These are phyloP conservation scores for Tirmania nivea DNA, from an alignment of 495 filamentous ascomycete genomes.

Conservation along the genomic window DNA sequence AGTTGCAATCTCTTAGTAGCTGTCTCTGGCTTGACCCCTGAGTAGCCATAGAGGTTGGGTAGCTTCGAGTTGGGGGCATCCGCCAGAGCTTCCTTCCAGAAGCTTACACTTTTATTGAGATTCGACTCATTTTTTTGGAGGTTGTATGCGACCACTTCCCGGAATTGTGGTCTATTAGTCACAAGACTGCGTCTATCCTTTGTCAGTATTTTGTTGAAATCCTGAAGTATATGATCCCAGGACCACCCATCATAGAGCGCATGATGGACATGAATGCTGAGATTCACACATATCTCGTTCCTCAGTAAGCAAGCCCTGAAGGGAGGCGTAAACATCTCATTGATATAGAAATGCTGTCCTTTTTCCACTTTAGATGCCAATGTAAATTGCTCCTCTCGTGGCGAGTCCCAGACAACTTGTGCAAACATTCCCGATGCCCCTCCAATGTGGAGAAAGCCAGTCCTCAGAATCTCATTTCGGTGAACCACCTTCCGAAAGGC, in stretches of 20 bases:
- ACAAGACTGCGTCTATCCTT: constrained; percentile 5
- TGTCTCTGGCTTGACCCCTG: constrained; percentile 2
- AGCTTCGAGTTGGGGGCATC: constrained; percentile 23
- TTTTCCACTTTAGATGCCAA: constrained; percentile 17
- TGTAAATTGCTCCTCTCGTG: constrained; percentile 26
- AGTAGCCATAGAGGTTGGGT: constrained; percentile 25
- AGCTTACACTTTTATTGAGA: constrained; percentile 23
- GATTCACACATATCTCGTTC: background rate
- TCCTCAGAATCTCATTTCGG: constrained; percentile 42
- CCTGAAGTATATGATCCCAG: constrained; percentile 44
- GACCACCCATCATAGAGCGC: constrained; percentile 73
- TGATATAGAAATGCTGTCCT: constrained; percentile 6
- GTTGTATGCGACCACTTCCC: constrained; percentile 26
- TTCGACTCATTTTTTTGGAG: constrained; percentile 8
- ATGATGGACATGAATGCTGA: constrained; percentile 44
- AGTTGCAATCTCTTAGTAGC: constrained; percentile 4
- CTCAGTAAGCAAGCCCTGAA: constrained; percentile 31
- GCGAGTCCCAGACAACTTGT: constrained; percentile 37
- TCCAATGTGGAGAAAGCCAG: constrained; percentile 33
- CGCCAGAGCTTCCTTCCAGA: constrained; percentile 33
- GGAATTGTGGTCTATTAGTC: constrained; percentile 30
- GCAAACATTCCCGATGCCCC: constrained; percentile 30
- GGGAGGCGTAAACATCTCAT: constrained; percentile 29
- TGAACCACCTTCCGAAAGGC: constrained; percentile 29
- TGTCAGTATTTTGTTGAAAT: constrained; percentile 30